These are phyloP conservation scores for Colletotrichum aenigma DNA, from an alignment of 2,329 filamentous ascomycete genomes.

Conservation along the genomic window DNA sequence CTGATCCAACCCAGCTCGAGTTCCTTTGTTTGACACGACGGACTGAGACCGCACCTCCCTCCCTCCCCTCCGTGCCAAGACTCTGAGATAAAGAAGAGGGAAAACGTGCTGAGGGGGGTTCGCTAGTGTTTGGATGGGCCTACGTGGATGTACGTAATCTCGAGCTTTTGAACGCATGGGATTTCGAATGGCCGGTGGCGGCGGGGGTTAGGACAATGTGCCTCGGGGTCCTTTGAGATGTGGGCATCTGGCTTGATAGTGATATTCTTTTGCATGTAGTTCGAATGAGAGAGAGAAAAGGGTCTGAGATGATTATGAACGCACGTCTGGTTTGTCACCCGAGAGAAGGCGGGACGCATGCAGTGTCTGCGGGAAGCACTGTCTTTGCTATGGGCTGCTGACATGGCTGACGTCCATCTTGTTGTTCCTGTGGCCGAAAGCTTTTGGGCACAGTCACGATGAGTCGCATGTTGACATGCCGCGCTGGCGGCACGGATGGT, in stretches of 20 bases:
- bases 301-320: not conserved
- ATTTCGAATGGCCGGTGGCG: not conserved
- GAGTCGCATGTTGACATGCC: not conserved
- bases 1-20: not conserved
- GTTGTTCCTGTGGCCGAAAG: not conserved
- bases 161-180: not conserved
- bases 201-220: not conserved
- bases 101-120: not conserved
- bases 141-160: not conserved
- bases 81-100: not conserved
- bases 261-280: not conserved
- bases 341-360: not conserved
- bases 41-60: not conserved
- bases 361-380: not conserved
- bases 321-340: not conserved
- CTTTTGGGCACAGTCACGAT: not conserved
- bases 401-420: not conserved
- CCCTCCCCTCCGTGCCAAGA: not conserved
- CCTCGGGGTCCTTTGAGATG: not conserved
- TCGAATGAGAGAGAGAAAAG: not conserved
- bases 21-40: constrained; percentile 17
- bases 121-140: not conserved
- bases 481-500: not conserved
- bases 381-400: not conserved
- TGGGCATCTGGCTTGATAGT: not conserved